These are phyloP conservation scores for Russula sp. DNA, from an alignment of 768 basidiomycete species.

Conservation along the genomic window DNA sequence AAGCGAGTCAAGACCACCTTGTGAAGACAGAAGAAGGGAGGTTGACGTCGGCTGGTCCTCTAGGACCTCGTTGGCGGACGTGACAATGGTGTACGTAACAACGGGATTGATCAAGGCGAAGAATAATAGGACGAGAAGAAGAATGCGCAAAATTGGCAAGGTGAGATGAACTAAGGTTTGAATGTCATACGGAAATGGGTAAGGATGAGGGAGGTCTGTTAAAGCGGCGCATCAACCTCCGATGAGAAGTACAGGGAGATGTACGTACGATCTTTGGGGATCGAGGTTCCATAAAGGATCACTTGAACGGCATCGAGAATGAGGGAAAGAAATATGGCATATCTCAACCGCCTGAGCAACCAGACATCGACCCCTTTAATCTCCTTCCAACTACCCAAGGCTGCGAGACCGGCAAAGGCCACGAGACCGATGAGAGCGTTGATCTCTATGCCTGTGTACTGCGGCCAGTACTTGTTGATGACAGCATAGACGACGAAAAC, in stretches of 20 bases:
- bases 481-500: conserved; percentile 61
- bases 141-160: conserved; percentile 58
- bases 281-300: conserved; percentile 41
- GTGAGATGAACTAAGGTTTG: conserved; percentile 40
- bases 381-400: conserved; percentile 75
- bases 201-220: conserved; percentile 16
- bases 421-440: conserved; percentile 61
- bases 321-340: conserved; percentile 46
- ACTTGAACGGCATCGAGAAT: conserved; percentile 54
- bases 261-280: conserved; percentile 29
- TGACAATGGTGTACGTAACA: conserved; percentile 51
- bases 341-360: conserved; percentile 51
- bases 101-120: conserved; percentile 56
- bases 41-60: conserved; percentile 36
- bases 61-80: conserved; percentile 33
- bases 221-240: background rate
- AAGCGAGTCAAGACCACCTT: conserved; percentile 37
- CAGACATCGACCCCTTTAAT: conserved; percentile 62
- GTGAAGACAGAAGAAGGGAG: conserved; percentile 50
- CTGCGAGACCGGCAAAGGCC: conserved; percentile 65
- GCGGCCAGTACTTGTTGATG: conserved; percentile 58
- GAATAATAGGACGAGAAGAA: conserved; percentile 55
- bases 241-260: background rate
- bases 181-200: conserved; percentile 27
- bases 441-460: conserved; percentile 54